Conservation (phyloP, 2,329 filamentous ascomycete genomes). For the Coniella vitis region DNA sequence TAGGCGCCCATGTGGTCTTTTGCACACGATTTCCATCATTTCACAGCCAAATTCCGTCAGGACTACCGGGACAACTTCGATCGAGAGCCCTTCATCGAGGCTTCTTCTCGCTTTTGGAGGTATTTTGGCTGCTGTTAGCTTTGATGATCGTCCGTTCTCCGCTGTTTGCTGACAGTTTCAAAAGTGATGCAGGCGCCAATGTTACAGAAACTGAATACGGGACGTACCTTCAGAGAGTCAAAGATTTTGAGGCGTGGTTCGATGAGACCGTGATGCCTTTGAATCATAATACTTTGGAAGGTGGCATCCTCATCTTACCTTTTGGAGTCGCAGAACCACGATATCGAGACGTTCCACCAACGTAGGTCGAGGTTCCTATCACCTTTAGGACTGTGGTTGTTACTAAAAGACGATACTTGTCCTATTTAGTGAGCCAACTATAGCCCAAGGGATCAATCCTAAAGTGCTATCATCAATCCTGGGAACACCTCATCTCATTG, state of each 20-base stretch:
- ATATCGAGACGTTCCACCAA: slow-evolving; percentile 6
- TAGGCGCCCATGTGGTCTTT: slow-evolving; percentile 13
- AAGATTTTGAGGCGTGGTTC: slow-evolving; percentile 12
- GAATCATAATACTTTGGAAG: not conserved
- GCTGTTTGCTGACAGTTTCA: not conserved
- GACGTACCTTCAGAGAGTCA: slow-evolving; percentile 1
- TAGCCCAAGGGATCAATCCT: slow-evolving; percentile 1
- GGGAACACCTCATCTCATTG: slow-evolving; percentile 10
- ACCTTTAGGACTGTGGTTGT: too few species aligned
- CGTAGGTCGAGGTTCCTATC: not conserved
- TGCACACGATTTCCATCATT: slow-evolving; percentile 7
- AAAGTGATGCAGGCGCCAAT: slow-evolving; percentile 3
- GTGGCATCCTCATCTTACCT: slow-evolving; percentile 6
- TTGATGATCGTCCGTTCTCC: not conserved
- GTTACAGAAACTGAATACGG: slow-evolving; percentile 9
- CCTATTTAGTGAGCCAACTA: slow-evolving; percentile 1
- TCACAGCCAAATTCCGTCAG: slow-evolving; percentile 1
- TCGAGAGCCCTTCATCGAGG: slow-evolving; percentile 9
- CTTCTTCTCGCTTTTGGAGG: slow-evolving; percentile 4
- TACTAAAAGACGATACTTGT: too few species aligned
- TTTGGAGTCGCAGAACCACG: not conserved
- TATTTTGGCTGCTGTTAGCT: not conserved
- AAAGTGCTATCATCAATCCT: slow-evolving; percentile 8
- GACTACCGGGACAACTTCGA: slow-evolving; percentile 6
- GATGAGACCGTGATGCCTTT: slow-evolving; percentile 2